Evolutionary conservation across 140 eudicot genomes (phyloP), one percentile per base, ranked within the genome.

Genomic region (Cichorium intybus): DNA sequence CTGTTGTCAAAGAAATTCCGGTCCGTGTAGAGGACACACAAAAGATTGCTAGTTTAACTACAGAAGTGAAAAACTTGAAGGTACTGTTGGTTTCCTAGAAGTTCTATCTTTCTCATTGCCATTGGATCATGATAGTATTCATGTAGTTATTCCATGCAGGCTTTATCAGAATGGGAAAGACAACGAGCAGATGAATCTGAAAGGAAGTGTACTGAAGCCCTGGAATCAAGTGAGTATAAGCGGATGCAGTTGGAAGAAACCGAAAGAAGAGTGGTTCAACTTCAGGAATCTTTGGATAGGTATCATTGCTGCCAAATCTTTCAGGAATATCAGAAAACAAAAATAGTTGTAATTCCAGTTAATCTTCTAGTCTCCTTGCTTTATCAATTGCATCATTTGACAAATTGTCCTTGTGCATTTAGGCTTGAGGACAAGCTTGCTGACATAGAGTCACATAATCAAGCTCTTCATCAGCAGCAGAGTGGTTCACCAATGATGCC

Each of bases 221-320:
- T 73, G 59, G 87, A 81, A 64, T 79, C 90, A 71, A 81, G 81
- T 74, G 94, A 93, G 75, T 79, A 60, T 58, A 93, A 79, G 65
- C 79, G 73, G 55, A 53, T 79, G 79, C 84, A 83, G 73, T 69
- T 93, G 57, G 99, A 88, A 73, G 99, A 88, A 79, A 83, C 95
- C 56, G 97, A 88, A 77, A 93, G 64, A 85, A 77, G 81, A 78
- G 84, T 85, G 33, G 74, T 70, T 64, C 90, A 81, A 62, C 94
- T 88, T 76, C 95, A 93, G 82, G 95, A 85, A 75, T 81, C 94
- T 55, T 56, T 93, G 73, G 82, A 73, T 73, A 93, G 97, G 99
- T 88, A 82, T 57, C 51, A 66, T 70, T 64, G 33, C 47, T 68
- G 67, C 63, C 37, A 50, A 60, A 67, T 46, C 51, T 24, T 64